Evolutionary conservation across 176 grass and related monocot species (phyloP), one percentile per base, ranked within the genome.

Genomic region (Oryza rufipogon): DNA sequence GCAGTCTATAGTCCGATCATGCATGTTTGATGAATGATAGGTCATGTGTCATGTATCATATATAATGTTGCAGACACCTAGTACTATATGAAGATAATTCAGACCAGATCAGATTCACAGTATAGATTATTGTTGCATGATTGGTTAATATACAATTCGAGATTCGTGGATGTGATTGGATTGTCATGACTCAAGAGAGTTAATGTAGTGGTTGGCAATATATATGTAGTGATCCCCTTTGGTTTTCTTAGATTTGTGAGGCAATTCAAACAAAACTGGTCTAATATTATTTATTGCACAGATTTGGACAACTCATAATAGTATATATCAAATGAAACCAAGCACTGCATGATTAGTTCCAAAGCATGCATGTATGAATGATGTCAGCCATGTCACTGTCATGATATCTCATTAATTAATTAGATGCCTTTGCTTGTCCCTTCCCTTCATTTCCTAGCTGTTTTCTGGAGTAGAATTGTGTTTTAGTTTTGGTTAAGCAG

Each of bases 121-220:
- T 36, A 76, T 85, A 85, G 58, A 89, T 22, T 22, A 63, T 54
- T 76, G 32, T 11, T 33, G 2, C 65, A 71, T 89, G 56, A 77
- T 86, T 81, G 88, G 10, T 56, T 6, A 1, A 26, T 86, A 77
- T 77, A 71, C 12, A 89, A 85, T 66, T 45, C n/a, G 14, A 77
- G 66, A 81, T 86, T 77, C 45, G 13, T 10, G 2, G 30, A 64
- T 56, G 78, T 61, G 83, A 81, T 81, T 71, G 74, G 73, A 49
- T 42, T 76, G 71, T 76, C 71, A 64, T 71, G 49, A 46, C n/a
- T 38, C 19, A 30, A 30, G 38, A 63, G 30, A 76, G 33, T 5
- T 77, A 76, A 63, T 30, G 36, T 34, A 42, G 76, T 76, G n/a
- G 71, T 85, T 81, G 71, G 77, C 69, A 58, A n/a, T 32, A 80